phyloP scores from a whole-genome alignment of 257 asterid species.

The Parsonsia alboflavescens region DNA sequence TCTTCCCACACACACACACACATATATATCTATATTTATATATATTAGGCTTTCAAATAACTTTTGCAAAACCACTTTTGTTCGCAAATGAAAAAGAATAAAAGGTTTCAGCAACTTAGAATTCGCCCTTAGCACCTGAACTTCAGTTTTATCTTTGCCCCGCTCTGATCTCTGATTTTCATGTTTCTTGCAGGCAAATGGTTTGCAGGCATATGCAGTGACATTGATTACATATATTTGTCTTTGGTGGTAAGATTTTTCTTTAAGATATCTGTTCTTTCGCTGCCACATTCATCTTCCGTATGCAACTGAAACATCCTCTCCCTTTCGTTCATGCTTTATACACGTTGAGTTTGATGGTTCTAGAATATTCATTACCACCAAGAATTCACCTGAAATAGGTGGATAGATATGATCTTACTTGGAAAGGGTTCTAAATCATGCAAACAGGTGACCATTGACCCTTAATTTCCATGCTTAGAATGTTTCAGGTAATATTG shows the following conservation, averaged over 20 bases:
- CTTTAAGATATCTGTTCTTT: neutral
- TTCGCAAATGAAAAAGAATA: too few relatives aligned
- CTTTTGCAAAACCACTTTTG: too few relatives aligned
- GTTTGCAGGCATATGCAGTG: slow-evolving; percentile 73
- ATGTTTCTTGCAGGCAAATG: slow-evolving; percentile 67
- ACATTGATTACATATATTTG: slow-evolving; percentile 64
- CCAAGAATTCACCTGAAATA: neutral
- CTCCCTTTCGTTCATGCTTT: neutral
- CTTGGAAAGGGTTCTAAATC: neutral
- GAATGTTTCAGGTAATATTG: neutral
- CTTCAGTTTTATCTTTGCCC: neutral
- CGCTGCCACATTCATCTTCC: neutral
- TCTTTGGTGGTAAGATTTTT: slow-evolving; percentile 81
- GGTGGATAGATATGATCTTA: neutral
- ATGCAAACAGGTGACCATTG: neutral
- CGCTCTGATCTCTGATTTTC: slow-evolving; percentile 9
- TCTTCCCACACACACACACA: too few relatives aligned
- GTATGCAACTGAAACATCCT: neutral
- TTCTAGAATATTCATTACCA: neutral
- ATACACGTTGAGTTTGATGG: neutral
- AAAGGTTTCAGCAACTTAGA: neutral
- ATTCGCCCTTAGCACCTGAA: neutral
- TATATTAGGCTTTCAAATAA: too few relatives aligned
- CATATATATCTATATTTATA: too few relatives aligned
- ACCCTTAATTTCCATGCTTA: neutral